phyloP scores from a whole-genome alignment of 352 stramenopile species.

The Pythium rishiriense region DNA sequence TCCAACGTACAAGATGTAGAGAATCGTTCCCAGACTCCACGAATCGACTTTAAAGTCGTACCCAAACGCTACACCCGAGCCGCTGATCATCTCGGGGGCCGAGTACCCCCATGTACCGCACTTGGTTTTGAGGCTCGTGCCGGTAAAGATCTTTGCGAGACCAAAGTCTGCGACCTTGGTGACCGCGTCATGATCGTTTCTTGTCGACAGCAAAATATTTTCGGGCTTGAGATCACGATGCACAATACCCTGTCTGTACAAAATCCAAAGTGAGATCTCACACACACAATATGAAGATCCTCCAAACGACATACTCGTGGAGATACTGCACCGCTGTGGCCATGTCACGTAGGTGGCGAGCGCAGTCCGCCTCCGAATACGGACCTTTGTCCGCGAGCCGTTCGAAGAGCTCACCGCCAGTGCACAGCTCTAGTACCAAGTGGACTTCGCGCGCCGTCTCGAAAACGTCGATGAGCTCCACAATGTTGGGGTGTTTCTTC shows the following conservation, averaged over 20 bases:
- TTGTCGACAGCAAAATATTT: conserved; percentile 79
- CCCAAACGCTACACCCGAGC: conserved; percentile 60
- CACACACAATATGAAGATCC: neutral
- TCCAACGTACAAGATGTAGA: conserved; percentile 75
- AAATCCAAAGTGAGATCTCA: neutral
- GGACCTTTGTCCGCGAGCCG: conserved; percentile 75
- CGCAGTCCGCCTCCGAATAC: conserved; percentile 82
- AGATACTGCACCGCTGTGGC: conserved; percentile 70
- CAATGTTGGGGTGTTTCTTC: conserved; percentile 71
- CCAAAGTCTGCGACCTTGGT: conserved; percentile 86
- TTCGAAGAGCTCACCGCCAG: conserved; percentile 81
- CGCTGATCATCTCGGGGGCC: conserved; percentile 84
- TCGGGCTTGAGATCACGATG: conserved; percentile 85
- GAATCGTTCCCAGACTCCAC: conserved; percentile 84
- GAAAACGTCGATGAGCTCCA: conserved; percentile 79
- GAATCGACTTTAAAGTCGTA: conserved; percentile 88
- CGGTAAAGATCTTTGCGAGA: conserved; percentile 78
- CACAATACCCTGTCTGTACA: conserved; percentile 62
- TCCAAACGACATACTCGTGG: conserved; percentile 44
- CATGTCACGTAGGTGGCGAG: conserved; percentile 73
- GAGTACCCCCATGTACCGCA: conserved; percentile 83
- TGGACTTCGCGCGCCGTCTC: conserved; percentile 78
- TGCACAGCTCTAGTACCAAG: conserved; percentile 81
- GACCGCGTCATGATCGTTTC: conserved; percentile 55
- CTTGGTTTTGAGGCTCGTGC: conserved; percentile 75